Conservation (phyloP, 305 asterid genomes). For the Fraxinus greggii region DNA sequence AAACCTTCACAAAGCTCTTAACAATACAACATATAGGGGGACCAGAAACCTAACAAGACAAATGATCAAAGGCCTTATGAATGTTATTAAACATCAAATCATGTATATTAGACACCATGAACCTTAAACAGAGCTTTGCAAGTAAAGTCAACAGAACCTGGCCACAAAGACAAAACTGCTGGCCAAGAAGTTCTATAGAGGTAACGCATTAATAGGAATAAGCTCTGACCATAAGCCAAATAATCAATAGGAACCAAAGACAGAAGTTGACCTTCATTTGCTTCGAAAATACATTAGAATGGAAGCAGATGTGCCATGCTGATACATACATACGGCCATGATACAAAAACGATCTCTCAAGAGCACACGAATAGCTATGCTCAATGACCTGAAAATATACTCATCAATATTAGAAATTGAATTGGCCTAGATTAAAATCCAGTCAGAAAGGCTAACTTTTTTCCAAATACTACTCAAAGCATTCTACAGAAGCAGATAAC, state of each 20-base stretch:
- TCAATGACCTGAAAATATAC: conserved; percentile 65
- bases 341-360: conserved; percentile 89
- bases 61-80: neutral
- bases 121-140: neutral
- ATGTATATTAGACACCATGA: neutral
- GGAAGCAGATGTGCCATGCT: conserved; percentile 89
- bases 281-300: conserved; percentile 88
- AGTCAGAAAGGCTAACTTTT: conserved; percentile 9
- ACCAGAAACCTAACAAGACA: neutral
- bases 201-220: conserved; percentile 15
- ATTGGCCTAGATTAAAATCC: neutral
- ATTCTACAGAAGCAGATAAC: neutral
- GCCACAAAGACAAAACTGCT: neutral
- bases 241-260: conserved; percentile 15
- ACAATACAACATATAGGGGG: neutral
- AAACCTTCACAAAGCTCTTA: neutral
- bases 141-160: neutral
- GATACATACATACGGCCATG: conserved; percentile 95
- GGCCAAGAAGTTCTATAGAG: conserved; percentile 12
- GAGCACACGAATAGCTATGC: conserved; percentile 95
- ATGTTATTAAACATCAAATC: neutral
- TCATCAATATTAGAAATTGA: conserved; percentile 19
- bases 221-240: conserved; percentile 13
- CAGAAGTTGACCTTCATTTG: conserved; percentile 73
- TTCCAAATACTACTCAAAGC: conserved; percentile 13